Evolutionary conservation across 352 stramenopile genomes (phyloP).

Genomic region (Pythium phragmitis): DNA sequence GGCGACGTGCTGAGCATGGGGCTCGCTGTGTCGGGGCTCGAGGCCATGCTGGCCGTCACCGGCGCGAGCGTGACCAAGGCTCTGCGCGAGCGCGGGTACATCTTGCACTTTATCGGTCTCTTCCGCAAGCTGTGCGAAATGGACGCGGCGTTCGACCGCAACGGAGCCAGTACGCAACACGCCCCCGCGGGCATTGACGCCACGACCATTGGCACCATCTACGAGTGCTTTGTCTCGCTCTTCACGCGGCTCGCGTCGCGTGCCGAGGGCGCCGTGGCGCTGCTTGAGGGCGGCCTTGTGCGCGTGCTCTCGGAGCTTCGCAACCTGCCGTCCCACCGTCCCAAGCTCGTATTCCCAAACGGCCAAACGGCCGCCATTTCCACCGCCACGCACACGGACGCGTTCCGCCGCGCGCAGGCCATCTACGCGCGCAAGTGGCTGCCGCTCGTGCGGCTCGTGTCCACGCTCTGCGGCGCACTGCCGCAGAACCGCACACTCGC

Average conservation of each 20-base stretch:
- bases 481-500: conserved; percentile 70
- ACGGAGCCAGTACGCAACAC: conserved; percentile 35
- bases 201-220: conserved; percentile 74
- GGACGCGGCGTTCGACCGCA: conserved; percentile 59
- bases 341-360: conserved; percentile 47
- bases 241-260: conserved; percentile 62
- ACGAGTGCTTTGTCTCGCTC: conserved; percentile 82
- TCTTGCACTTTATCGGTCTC: conserved; percentile 80
- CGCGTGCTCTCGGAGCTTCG: conserved; percentile 55
- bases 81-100: conserved; percentile 72
- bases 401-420: conserved; percentile 57
- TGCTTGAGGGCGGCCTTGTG: conserved; percentile 73
- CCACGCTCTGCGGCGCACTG: conserved; percentile 53
- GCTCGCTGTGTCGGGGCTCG: conserved; percentile 68
- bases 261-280: conserved; percentile 58
- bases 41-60: conserved; percentile 63
- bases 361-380: conserved; percentile 27
- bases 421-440: conserved; percentile 82
- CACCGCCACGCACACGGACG: conserved; percentile 21
- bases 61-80: conserved; percentile 44
- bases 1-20: conserved; percentile 81
- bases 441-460: conserved; percentile 62
- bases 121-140: conserved; percentile 75
- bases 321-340: conserved; percentile 69
- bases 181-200: conserved; percentile 52